Evolutionary conservation across 2,329 filamentous ascomycete species (phyloP), one percentile per base, ranked within the genome.

Genomic region (Aspergillus pseudoviridinutans): DNA sequence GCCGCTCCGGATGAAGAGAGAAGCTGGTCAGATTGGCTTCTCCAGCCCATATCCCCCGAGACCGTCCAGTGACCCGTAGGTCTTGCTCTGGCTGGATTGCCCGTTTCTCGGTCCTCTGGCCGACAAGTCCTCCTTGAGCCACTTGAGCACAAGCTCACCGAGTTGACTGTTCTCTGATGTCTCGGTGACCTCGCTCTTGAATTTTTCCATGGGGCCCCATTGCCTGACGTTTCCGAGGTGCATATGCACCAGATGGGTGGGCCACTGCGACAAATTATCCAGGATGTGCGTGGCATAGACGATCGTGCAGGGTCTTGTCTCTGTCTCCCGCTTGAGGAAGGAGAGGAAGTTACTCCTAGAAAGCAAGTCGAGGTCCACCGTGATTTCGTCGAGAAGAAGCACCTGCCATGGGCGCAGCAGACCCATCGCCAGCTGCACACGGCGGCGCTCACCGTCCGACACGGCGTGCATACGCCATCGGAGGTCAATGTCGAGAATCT

Each of bases 251-350:
- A 99, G 80, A 76, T 99, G 92, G 1, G 90, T 96, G 6, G 94
- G 94, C 94, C 94, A 99, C 22, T 88, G 87, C 0, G 92, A 92
- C 52, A 99, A 79, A 73, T 97, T 97, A 72, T 99, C 94, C 65
- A 99, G 78, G 62, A 99, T 97, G 75, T 99, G 94, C 14, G 94
- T 99, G 7, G 94, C 94, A 73, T 99, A 99, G 29, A 99, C 92
- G 66, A 99, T 90, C 4, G 94, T 97, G 71, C 92, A 97, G 42
- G 86, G 82, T 54, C 93, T 82, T 7, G 71, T 79, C 76, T 93
- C 89, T 0, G 93, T 97, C 84, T 99, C 94, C 58, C 81, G 80
- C 76, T 92, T 92, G 69, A 99, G 76, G 80, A 93, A 99, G 47
- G 78, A 81, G 32, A 99, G 81, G 73, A 99, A 99, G 71, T 92